phyloP scores from a whole-genome alignment of 2,329 filamentous ascomycete genomes.

The Neoscytalidium dimidiatum region DNA sequence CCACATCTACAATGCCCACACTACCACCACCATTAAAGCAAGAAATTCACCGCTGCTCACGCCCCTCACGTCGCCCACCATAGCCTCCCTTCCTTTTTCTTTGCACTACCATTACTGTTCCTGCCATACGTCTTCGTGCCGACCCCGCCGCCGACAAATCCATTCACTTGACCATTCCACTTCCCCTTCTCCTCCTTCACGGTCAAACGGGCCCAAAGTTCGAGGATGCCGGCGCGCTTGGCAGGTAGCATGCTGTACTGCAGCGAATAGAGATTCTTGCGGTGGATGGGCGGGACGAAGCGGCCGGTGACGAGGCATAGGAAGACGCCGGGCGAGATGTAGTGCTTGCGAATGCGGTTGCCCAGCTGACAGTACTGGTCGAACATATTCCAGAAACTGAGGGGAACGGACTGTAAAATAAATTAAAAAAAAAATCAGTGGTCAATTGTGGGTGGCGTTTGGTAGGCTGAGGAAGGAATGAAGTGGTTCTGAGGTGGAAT shows the following conservation, averaged over 20 bases:
- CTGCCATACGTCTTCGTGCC: background rate
- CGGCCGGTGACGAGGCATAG: conserved; percentile 85
- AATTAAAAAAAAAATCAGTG: background rate
- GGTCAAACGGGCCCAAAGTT: conserved; percentile 76
- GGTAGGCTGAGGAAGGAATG: too few species aligned
- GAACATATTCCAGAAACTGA: conserved; percentile 92
- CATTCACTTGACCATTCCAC: background rate
- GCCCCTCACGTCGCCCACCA: conserved; percentile 1
- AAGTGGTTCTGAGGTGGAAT: background rate
- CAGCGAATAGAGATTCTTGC: conserved; percentile 90
- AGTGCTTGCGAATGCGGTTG: conserved; percentile 90
- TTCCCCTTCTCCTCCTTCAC: conserved; percentile 19
- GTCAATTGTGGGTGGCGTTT: conserved; percentile 20
- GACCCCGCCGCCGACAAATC: background rate
- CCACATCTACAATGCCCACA: conserved; percentile 5
- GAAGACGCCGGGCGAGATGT: conserved; percentile 84
- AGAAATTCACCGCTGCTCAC: background rate
- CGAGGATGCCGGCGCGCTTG: conserved; percentile 73
- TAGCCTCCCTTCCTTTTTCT: background rate
- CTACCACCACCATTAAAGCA: background rate
- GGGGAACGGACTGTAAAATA: conserved; percentile 70
- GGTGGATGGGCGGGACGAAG: conserved; percentile 92
- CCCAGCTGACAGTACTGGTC: conserved; percentile 96
- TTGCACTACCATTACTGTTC: background rate
- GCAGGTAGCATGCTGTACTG: conserved; percentile 98